phyloP scores from a whole-genome alignment of 352 stramenopile genomes.

The Globisporangium mamillatum region DNA sequence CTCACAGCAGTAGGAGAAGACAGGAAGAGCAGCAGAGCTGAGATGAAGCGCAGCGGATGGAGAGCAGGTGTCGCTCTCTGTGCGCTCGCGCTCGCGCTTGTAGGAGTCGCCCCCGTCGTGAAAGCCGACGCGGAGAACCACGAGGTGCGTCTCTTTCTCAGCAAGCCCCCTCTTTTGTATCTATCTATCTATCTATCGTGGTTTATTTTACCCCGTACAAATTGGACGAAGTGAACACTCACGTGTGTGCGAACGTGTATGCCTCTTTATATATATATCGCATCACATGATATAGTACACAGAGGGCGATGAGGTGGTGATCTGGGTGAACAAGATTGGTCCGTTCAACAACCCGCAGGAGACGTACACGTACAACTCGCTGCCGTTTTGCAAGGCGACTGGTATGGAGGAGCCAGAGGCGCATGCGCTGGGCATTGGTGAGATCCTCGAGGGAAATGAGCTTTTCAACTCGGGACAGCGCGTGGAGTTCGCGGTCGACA shows the following conservation, averaged over 20 bases:
- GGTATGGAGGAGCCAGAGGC: slow-evolving; percentile 87
- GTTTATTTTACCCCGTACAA: not conserved
- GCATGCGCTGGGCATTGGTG: slow-evolving; percentile 89
- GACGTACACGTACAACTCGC: slow-evolving; percentile 99
- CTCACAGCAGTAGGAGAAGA: not conserved
- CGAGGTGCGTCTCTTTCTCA: slow-evolving; percentile 28
- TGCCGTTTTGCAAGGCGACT: slow-evolving; percentile 95
- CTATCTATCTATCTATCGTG: not conserved
- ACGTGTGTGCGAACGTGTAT: not conserved
- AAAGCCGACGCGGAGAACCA: slow-evolving; percentile 55
- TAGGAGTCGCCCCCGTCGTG: slow-evolving; percentile 14
- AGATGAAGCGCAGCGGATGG: slow-evolving; percentile 5
- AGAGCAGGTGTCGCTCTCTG: slow-evolving; percentile 8
- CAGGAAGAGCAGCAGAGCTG: not conserved
- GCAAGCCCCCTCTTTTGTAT: not conserved
- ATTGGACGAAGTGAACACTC: not conserved
- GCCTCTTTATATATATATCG: too few species aligned
- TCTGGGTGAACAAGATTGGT: slow-evolving; percentile 98
- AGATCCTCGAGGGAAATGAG: slow-evolving; percentile 95
- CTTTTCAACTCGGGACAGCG: slow-evolving; percentile 91
- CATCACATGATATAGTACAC: slow-evolving; percentile 44
- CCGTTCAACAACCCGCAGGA: slow-evolving; percentile 98
- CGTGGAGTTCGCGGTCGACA: slow-evolving; percentile 76
- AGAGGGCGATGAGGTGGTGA: slow-evolving; percentile 72
- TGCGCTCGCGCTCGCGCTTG: slow-evolving; percentile 21